phyloP scores from a whole-genome alignment of 805 yeast genomes.

The Candida ulmi region DNA sequence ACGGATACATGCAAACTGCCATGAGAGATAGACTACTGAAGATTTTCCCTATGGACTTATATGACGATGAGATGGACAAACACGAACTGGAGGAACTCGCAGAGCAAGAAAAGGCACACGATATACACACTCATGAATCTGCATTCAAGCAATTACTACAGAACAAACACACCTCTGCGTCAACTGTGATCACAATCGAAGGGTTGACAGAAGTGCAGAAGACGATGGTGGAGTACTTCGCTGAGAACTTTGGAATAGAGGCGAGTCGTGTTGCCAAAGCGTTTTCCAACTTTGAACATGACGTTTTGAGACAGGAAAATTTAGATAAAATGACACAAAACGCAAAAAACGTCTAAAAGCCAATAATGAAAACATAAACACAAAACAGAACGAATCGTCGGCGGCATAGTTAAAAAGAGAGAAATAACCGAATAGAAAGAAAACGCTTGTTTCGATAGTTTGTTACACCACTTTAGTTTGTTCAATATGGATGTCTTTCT shows the following conservation, averaged over 20 bases:
- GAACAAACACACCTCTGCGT: not conserved
- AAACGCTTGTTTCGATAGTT: too few species aligned
- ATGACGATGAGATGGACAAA: not conserved
- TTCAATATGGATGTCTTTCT: too few species aligned
- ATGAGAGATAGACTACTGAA: slow-evolving; percentile 13
- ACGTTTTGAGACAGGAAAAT: not conserved
- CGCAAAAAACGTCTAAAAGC: too few species aligned
- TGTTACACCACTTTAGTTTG: too few species aligned
- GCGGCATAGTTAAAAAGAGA: too few species aligned
- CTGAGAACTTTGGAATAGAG: slow-evolving; percentile 12
- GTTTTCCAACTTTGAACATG: slow-evolving; percentile 1
- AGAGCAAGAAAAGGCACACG: not conserved
- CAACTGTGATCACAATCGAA: not conserved
- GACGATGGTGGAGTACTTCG: slow-evolving; percentile 7
- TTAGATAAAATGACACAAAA: not conserved
- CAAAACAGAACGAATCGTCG: too few species aligned
- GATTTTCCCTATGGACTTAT: slow-evolving; percentile 16
- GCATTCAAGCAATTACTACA: slow-evolving; percentile 1
- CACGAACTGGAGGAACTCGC: not conserved
- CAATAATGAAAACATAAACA: too few species aligned
- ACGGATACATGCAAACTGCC: slow-evolving; percentile 14
- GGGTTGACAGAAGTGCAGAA: slow-evolving; percentile 6
- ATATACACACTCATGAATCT: not conserved
- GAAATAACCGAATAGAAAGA: too few species aligned
- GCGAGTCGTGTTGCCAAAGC: slow-evolving; percentile 2